Evolutionary conservation across 495 filamentous ascomycete genomes (phyloP), one percentile per base, ranked within the genome.

Genomic region (Aspergillus kassunensis): DNA sequence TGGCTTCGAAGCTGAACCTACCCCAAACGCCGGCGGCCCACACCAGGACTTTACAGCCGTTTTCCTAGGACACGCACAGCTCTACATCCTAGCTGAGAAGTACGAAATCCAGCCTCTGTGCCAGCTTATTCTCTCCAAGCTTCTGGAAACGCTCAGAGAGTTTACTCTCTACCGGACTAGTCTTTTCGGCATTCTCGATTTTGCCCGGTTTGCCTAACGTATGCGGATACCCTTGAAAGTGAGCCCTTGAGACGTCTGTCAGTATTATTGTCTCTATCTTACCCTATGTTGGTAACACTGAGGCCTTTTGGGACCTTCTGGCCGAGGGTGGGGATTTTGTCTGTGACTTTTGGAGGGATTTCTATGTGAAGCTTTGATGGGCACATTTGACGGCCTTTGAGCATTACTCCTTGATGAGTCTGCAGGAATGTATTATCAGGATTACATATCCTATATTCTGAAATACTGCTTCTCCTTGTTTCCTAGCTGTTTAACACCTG

Each of bases 71-170:
- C 69, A 74, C 49, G 67, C 62, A 6, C 35, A 45, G n/a, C 57
- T 76, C n/a, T 75, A 74, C 44, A 51, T 69, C 6, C 53, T 74
- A 20, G 68, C 67, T 12, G 64, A 73, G 39, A 68, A 61, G 37
- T 72, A 72, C 47, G 48, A 58, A 8, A 69, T 74, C 8, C 49
- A 65, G 9, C n/a, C 54, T 3, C 58, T 76, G 29, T 53, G 62
- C 18, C 37, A 44, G 2, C 53, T 76, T 11, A 60, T 69, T 4
- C 60, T 70, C 5, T 44, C 53, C 15, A 71, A 76, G 47, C 46
- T 76, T 11, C 48, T 64, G 13, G 15, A 44, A 16, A 71, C 63
- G 9, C 58, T 75, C n/a, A 47, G 25, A 6, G 37, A 49, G 2
- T 74, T 64, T 49, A 70, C 51, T 1, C 55, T 73, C 8, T 68